Conservation (phyloP, 306 rosid genomes). For the Ochetophila trinervis region DNA sequence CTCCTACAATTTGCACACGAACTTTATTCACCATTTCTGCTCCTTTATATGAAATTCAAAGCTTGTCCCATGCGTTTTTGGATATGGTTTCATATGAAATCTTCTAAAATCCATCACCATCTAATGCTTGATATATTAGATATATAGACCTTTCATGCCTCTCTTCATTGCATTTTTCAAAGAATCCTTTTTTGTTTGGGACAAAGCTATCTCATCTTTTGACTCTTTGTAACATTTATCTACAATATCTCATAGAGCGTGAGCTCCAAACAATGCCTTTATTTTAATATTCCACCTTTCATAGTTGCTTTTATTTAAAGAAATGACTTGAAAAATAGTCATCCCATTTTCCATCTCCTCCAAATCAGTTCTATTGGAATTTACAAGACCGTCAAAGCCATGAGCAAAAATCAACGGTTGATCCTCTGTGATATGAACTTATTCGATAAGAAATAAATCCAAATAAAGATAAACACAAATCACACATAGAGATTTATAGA, state of each 20-base stretch:
- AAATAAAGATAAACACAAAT: too few species aligned
- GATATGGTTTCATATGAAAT: neutral
- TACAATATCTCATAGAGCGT: slow-evolving; percentile 2
- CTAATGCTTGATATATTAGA: slow-evolving; percentile 4
- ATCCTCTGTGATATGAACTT: too few species aligned
- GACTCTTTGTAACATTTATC: neutral
- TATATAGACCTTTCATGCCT: neutral
- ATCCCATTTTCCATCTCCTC: too few species aligned
- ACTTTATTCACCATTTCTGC: neutral
- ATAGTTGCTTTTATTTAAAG: neutral
- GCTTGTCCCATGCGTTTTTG: slow-evolving; percentile 10
- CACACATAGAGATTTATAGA: too few species aligned
- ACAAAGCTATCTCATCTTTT: neutral
- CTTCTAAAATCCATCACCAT: neutral
- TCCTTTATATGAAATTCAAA: neutral
- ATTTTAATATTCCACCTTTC: slow-evolving; percentile 3
- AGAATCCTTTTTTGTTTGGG: neutral
- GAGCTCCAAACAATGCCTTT: neutral
- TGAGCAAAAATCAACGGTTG: too few species aligned
- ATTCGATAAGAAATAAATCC: too few species aligned
- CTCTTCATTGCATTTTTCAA: neutral
- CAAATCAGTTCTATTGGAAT: too few species aligned
- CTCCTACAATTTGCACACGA: neutral
- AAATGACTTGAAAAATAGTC: neutral
- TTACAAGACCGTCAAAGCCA: too few species aligned